Percentiles rank a stretch among this genome's conserved stretches.
These are phyloP conservation scores for Podospora comata DNA, from an alignment of 495 filamentous ascomycete species.

Conservation along the genomic window DNA sequence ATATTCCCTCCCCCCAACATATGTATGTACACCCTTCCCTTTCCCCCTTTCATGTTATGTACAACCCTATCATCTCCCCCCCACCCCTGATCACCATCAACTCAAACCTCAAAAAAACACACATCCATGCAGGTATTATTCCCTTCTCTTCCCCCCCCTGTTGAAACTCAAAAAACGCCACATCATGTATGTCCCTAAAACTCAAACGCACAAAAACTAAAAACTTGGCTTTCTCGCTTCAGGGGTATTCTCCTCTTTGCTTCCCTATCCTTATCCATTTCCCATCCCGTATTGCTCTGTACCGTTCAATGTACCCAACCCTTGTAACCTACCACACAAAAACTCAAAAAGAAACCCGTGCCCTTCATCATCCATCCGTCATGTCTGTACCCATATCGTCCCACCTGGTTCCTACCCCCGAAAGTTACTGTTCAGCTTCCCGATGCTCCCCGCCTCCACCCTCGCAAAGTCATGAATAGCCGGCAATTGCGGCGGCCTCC, in stretches of 20 bases:
- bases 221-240: background rate
- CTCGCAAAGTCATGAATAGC: background rate
- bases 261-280: background rate
- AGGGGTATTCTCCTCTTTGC: background rate
- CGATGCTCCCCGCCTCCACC: background rate
- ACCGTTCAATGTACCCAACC: too few species aligned
- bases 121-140: background rate
- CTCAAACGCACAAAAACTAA: background rate
- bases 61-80: too few species aligned
- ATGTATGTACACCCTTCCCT: too few species aligned
- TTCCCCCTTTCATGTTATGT: too few species aligned
- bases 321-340: background rate
- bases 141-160: background rate
- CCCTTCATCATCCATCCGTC: background rate
- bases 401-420: background rate
- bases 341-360: background rate
- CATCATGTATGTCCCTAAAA: background rate
- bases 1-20: too few species aligned
- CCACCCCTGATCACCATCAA: too few species aligned
- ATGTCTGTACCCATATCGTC: background rate
- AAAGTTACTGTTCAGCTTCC: background rate
- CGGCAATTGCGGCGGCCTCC: background rate
- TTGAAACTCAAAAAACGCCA: background rate
- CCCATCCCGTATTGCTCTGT: background rate
- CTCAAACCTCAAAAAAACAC: too few species aligned